Percentiles rank a stretch among this genome's conserved stretches.
These are phyloP conservation scores for Heliamphora exappendiculata DNA, from an alignment of 148 eudicot species.

Conservation along the genomic window DNA sequence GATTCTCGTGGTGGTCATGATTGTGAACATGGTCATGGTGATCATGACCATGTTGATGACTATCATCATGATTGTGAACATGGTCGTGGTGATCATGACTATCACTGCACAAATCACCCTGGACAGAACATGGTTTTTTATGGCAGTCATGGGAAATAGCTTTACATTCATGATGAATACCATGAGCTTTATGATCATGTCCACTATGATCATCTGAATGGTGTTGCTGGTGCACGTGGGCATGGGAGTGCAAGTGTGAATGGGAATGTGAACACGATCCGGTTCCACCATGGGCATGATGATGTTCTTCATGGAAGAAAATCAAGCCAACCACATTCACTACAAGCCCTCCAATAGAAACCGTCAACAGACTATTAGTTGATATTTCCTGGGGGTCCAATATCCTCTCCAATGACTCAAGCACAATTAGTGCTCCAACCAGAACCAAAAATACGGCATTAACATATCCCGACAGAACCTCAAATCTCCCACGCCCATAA, in stretches of 20 bases:
- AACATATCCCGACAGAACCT: constrained; percentile 94
- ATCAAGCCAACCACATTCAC: constrained; percentile 87
- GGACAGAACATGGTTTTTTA: constrained; percentile 11
- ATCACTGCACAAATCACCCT: constrained; percentile 1
- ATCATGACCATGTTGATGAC: constrained; percentile 3
- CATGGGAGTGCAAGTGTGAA: constrained; percentile 33
- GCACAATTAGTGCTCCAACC: constrained; percentile 86
- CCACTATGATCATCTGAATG: constrained; percentile 16
- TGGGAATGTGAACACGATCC: constrained; percentile 67
- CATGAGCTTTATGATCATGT: constrained; percentile 26
- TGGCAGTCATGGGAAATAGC: constrained; percentile 21
- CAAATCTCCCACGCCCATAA: constrained; percentile 95
- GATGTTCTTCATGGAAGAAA: constrained; percentile 97
- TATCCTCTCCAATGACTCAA: constrained; percentile 89
- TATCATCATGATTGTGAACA: constrained; percentile 19
- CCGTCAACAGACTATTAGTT: constrained; percentile 68
- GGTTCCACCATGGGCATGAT: constrained; percentile 91
- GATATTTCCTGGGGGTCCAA: constrained; percentile 96
- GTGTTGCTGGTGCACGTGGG: constrained; percentile 1
- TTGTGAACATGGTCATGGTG: constrained; percentile 16
- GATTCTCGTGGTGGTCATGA: constrained; percentile 19
- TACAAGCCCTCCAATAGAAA: constrained; percentile 83
- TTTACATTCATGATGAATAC: constrained; percentile 18
- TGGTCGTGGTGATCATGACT: constrained; percentile 19
- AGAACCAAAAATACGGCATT: constrained; percentile 93